Base-by-base conservation (phyloP, 106 monocot genomes). In the Cymbidium sinense region DNA sequence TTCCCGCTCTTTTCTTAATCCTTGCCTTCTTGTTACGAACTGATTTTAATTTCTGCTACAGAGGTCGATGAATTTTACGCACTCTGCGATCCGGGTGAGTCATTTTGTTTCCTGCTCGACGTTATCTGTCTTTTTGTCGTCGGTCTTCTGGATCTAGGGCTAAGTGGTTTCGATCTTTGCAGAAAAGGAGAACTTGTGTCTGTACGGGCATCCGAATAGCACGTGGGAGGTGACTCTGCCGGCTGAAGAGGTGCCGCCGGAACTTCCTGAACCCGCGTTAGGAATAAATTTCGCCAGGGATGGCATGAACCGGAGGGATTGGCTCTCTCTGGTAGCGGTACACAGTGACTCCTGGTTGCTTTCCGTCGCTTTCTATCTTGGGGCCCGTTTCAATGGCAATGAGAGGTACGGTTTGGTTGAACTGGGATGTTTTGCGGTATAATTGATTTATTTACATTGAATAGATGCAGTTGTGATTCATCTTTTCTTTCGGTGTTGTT, bases 281-380 rank as follows among this genome's bases (percentile, higher is more conserved):
- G 96, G 96, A 17, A 96, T 96, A 75, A 96, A 96, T 73, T 96
- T 96, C 69, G 96, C 96, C 7, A 86, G 96, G 79, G 96, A 96
- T 35, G 96, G 96, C 83, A 94, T 96, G 96, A 85, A 91, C 77
- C 86, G 94, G 43, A 81, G 85, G 65, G 96, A 96, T 70, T 96
- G 93, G 93, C 89, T 96, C 17, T 93, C 96, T 19, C 94, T 96
- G 17, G 91, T 96, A 2, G 95, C 95, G 4, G 95, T 95, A 15
- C 95, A 95, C 81, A 92, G 92, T 70, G 95, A 95, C 41, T 96
- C 96, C 4, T 96, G 96, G 96, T 86, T 96, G 23, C 80, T 94
- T 10, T 93, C 96, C 11, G 96, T 96, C 35, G 93, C 96, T 5
- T 96, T 96, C 72, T 96, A 89, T 70, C 78, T 89, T 10, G 96